A percentile compares a stretch with the other conserved stretches of the same genome.
These are phyloP conservation scores for Colletotrichum viniferum DNA, from an alignment of 2,329 filamentous ascomycete genomes.

Conservation along the genomic window DNA sequence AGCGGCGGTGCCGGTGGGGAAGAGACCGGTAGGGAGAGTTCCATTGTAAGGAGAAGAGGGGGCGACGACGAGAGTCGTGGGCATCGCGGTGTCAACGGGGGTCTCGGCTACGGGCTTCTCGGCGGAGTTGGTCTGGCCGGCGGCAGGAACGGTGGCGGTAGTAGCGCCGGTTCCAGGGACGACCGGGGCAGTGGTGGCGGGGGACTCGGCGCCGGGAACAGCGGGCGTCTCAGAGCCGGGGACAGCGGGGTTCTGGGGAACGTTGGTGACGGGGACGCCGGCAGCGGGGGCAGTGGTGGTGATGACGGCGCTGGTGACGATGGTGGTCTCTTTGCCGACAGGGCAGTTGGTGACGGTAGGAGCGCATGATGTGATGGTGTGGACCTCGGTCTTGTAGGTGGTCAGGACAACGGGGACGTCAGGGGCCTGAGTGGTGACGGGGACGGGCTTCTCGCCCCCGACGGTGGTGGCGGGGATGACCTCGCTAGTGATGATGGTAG, in stretches of 20 bases:
- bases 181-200: neutral
- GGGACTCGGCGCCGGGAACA: neutral
- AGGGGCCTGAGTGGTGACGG: constrained; percentile 45
- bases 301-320: constrained; percentile 42
- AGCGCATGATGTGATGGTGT: constrained; percentile 34
- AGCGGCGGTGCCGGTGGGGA: neutral
- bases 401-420: constrained; percentile 5
- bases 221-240: neutral
- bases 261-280: neutral
- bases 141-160: neutral
- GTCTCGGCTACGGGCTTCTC: neutral
- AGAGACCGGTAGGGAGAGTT: neutral
- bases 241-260: constrained; percentile 6
- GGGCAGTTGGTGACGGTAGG: constrained; percentile 28
- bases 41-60: constrained; percentile 9
- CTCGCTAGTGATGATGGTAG: constrained; percentile 13
- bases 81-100: neutral
- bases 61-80: constrained; percentile 9
- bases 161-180: neutral
- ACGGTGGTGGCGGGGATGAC: constrained; percentile 22
- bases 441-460: constrained; percentile 27
- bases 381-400: constrained; percentile 27
- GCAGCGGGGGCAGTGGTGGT: constrained; percentile 18
- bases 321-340: neutral
- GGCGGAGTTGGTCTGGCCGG: neutral